Evolutionary conservation across 75 land plant species (phyloP), one percentile per base, ranked within the genome.

Genomic region (Isoetes taiwanensis): DNA sequence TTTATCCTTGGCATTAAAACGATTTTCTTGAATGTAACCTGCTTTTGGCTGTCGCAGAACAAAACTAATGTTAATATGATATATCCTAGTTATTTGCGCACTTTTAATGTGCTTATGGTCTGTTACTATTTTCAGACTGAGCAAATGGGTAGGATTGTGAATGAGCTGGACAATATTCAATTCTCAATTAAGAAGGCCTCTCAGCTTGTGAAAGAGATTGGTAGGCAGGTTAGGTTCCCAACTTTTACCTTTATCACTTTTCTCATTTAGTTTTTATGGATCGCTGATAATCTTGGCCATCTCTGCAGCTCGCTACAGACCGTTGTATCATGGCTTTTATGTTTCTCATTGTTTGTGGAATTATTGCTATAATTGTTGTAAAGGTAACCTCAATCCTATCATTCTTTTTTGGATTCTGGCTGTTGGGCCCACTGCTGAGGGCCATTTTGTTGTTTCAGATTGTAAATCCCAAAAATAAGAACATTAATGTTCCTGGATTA

Each of bases 101-200:
- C n/a, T n/a, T n/a, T 46, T 46, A 19, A 19, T 46, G 8, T 46
- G 4, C 16, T 46, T 46, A 16, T 19, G 16, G 6, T 37, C 14
- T 46, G 33, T 6, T 5, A 10, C 34, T 30, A 8, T 65, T 39
- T 74, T 32, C 80, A 90, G 96, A 90, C 96, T 30, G 91, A 90
- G 12, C 91, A 85, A 80, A 82, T 90, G 86, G 90, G 91, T 12
- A 78, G 86, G 28, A 76, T 90, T 61, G 83, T 78, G n/a, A 90
- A 85, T 69, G 96, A 90, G 58, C 67, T 90, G 52, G 96, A 90
- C 34, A 85, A 82, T 12, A 83, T 90, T 56, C 79, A 90, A 41
- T 90, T 90, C 43, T 90, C 96, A 27, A 85, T 90, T 28, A 90
- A 90, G 52, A 90, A 90, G 63, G 96, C 96, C 31, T 72, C 86